Percentiles rank a stretch among this genome's conserved stretches.
phyloP scores from a whole-genome alignment of 169 alveolate genomes.

The Plasmodium knowlesi region DNA sequence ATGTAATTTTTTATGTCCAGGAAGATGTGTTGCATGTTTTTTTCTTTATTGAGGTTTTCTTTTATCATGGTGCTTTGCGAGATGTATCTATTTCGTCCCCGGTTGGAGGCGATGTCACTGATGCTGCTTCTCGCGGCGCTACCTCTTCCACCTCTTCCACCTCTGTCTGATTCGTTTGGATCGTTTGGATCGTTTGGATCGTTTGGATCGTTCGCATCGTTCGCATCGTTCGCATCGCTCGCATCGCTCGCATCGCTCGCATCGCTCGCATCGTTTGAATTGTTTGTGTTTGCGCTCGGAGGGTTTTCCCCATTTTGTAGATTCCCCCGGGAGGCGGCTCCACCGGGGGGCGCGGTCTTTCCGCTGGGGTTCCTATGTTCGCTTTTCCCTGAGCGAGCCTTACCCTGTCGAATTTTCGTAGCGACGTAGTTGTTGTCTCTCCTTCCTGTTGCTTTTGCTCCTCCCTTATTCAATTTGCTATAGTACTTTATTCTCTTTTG shows the following conservation, averaged over 20 bases:
- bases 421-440: neutral
- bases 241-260: too few relatives aligned
- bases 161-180: too few relatives aligned
- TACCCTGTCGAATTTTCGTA: neutral
- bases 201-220: too few relatives aligned
- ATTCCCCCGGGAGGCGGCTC: neutral
- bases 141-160: neutral
- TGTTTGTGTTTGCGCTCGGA: too few relatives aligned
- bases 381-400: neutral
- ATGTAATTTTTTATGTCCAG: conserved; percentile 53
- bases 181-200: neutral
- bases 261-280: too few relatives aligned
- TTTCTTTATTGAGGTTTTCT: conserved; percentile 67
- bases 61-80: conserved; percentile 23
- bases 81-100: neutral
- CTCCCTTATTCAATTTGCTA: conserved; percentile 1
- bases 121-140: neutral
- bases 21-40: conserved; percentile 51
- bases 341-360: neutral
- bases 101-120: neutral
- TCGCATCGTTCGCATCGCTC: too few relatives aligned
- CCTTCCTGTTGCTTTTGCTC: too few relatives aligned
- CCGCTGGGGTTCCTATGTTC: neutral
- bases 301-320: neutral
- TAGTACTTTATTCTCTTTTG: conserved; percentile 10